Evolutionary conservation across 2,329 filamentous ascomycete genomes (phyloP).

Genomic region (Penicillium expansum): DNA sequence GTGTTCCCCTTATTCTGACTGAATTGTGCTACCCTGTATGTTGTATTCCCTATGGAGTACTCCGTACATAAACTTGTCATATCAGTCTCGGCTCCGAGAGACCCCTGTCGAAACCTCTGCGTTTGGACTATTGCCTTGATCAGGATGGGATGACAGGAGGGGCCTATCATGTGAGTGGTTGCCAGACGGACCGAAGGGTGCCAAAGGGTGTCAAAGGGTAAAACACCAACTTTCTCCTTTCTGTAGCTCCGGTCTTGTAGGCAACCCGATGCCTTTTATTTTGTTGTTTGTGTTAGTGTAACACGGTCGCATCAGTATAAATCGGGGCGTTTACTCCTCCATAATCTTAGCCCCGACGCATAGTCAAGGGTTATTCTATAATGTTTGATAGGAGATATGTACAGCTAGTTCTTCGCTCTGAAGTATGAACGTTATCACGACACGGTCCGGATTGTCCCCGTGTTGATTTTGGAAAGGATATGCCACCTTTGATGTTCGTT

Average conservation of each 20-base stretch:
- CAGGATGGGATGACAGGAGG: background rate
- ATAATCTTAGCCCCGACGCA: background rate
- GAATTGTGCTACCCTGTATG: background rate
- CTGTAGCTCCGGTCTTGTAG: background rate
- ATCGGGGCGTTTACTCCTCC: background rate
- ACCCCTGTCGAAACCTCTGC: background rate
- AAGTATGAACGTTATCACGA: background rate
- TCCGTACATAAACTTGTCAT: background rate
- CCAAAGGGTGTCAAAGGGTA: too few species aligned
- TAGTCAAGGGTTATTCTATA: background rate
- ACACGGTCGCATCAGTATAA: background rate
- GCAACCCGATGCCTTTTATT: background rate
- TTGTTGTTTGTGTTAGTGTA: background rate
- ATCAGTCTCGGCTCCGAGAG: background rate
- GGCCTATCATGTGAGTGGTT: background rate
- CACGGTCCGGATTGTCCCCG: background rate
- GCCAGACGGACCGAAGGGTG: background rate
- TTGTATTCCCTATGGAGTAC: background rate
- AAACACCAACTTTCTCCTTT: background rate
- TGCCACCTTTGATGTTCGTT: background rate
- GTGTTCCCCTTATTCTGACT: background rate
- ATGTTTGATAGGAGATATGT: background rate
- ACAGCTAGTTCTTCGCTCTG: background rate
- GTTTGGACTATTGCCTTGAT: background rate
- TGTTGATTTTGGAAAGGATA: background rate